These are phyloP conservation scores for Termitomyces sp. DNA, from an alignment of 768 basidiomycete species.

Conservation along the genomic window DNA sequence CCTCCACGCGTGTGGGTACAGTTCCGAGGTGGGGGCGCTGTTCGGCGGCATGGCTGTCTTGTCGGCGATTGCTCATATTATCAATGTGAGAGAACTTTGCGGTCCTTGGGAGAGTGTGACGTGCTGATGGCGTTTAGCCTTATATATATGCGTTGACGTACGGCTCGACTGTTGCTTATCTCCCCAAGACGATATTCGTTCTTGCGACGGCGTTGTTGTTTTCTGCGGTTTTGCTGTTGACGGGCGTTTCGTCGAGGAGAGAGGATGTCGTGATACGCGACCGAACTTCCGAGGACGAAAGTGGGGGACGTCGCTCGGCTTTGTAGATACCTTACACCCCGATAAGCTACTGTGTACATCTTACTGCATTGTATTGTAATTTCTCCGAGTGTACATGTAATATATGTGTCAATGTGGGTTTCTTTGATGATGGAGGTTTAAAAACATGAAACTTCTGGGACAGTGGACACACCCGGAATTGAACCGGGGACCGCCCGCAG, in stretches of 20 bases:
- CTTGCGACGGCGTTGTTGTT: slow-evolving; percentile 52
- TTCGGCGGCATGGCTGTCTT: slow-evolving; percentile 72
- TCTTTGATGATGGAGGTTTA: no score
- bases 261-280: slow-evolving; percentile 11
- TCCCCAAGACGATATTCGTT: slow-evolving; percentile 65
- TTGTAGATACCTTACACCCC: background rate
- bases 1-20: slow-evolving; percentile 45
- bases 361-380: no score
- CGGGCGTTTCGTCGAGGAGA: slow-evolving; percentile 24
- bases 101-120: background rate
- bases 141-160: slow-evolving; percentile 65
- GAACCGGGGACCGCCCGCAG: slow-evolving; percentile 13
- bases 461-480: slow-evolving; percentile 12
- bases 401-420: background rate
- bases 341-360: no score
- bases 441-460: no score
- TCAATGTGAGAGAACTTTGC: slow-evolving; percentile 34
- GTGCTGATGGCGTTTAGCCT: slow-evolving; percentile 37
- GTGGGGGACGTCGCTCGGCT: background rate
- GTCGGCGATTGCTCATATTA: slow-evolving; percentile 59
- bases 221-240: slow-evolving; percentile 41
- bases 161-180: slow-evolving; percentile 53
- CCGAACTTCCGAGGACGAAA: slow-evolving; percentile 1
- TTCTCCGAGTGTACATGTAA: no score
- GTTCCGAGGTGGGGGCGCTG: slow-evolving; percentile 49